phyloP scores from a whole-genome alignment of 352 stramenopile genomes.

The Elongisporangium senticosum region DNA sequence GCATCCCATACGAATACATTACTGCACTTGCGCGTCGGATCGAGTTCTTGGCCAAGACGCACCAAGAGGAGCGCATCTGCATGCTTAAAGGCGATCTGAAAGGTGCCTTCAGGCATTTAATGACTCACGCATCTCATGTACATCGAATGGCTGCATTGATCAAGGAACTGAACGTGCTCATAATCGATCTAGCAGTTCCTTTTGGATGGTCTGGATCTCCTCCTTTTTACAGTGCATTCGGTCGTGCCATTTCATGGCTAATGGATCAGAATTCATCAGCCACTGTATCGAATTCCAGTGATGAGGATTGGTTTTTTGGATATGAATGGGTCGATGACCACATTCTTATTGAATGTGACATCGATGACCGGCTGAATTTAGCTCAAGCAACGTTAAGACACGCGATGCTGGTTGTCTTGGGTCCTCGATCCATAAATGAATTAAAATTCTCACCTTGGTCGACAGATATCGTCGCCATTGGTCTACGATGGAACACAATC shows the following conservation, averaged over 20 bases:
- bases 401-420: slow-evolving; percentile 16
- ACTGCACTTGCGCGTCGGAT: slow-evolving; percentile 8
- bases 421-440: slow-evolving; percentile 18
- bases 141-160: slow-evolving; percentile 12
- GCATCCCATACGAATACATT: slow-evolving; percentile 4
- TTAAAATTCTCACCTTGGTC: slow-evolving; percentile 20
- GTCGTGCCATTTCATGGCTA: slow-evolving; percentile 9
- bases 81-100: slow-evolving; percentile 16
- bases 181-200: slow-evolving; percentile 8
- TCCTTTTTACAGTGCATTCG: slow-evolving; percentile 11
- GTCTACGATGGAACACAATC: slow-evolving; percentile 12
- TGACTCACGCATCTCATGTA: slow-evolving; percentile 5
- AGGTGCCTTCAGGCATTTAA: slow-evolving; percentile 7
- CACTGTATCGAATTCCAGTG: slow-evolving; percentile 3
- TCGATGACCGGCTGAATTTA: neutral
- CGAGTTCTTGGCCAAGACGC: neutral
- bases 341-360: slow-evolving; percentile 15
- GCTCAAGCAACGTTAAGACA: slow-evolving; percentile 7
- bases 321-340: slow-evolving; percentile 32
- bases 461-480: slow-evolving; percentile 9
- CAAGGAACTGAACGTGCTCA: slow-evolving; percentile 1
- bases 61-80: neutral
- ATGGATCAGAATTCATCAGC: slow-evolving; percentile 11
- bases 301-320: slow-evolving; percentile 12
- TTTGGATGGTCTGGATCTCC: slow-evolving; percentile 14